Evolutionary conservation across 148 eudicot species (phyloP).

Genomic region (Polygonum maritimum): DNA sequence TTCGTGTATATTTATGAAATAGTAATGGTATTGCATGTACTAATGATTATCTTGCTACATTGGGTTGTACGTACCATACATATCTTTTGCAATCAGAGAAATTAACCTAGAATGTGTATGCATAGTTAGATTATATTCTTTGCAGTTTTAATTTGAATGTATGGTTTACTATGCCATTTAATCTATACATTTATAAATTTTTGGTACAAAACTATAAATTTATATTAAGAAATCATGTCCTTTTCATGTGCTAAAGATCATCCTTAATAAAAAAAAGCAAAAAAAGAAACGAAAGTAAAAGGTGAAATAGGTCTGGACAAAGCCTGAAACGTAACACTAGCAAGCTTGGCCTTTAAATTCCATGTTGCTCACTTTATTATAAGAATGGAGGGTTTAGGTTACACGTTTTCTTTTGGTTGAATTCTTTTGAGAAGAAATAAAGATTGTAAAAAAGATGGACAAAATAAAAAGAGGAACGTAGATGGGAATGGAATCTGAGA

Average conservation of each 20-base stretch:
- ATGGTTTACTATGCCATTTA: background rate
- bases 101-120: too few relatives aligned
- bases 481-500: conserved; percentile 1
- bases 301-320: background rate
- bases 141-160: background rate
- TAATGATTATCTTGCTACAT: too few relatives aligned
- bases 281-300: background rate
- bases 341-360: background rate
- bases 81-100: too few relatives aligned
- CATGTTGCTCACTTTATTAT: background rate
- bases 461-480: background rate
- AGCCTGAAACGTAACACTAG: background rate
- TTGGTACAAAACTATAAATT: too few relatives aligned
- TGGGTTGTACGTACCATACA: too few relatives aligned
- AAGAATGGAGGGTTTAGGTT: background rate
- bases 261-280: background rate
- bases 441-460: background rate
- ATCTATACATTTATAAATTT: too few relatives aligned
- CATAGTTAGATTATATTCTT: background rate
- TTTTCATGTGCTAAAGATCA: too few relatives aligned
- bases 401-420: background rate
- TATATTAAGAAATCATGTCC: too few relatives aligned
- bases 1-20: background rate
- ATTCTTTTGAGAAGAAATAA: background rate
- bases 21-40: too few relatives aligned